Evolutionary conservation across 768 basidiomycete species (phyloP), one percentile per base, ranked within the genome.

Genomic region (Boletus subparvulus): DNA sequence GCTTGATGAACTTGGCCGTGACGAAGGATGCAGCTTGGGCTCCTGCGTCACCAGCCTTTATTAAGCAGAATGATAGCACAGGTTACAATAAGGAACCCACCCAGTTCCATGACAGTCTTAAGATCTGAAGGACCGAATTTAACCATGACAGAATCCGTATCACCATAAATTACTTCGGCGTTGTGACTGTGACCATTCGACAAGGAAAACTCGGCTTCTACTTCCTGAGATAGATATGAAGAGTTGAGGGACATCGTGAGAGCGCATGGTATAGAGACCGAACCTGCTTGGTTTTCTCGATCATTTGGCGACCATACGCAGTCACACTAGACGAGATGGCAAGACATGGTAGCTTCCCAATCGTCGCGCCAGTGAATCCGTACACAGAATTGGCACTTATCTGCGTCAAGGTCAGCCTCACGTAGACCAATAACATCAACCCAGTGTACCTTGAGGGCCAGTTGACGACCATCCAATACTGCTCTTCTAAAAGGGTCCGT

Each of bases 131-230:
- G 92, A 6, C 97, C 97, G 59, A 99, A 99, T 62, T 84, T 88
- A 47, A 98, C 91, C 97, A 98, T 99, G 68, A 99, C 95, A 0
- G 97, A 99, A 76, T 99, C 97, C 3, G 97, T 98, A 71, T 99
- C 97, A 61, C 97, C 97, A 61, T 99, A 99, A 61, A 99, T 92
- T 68, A 99, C 92, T 65, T 92, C 85, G 3, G 97, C 95, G 58
- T 97, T 86, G 67, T 95, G 84, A 19, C 82, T 71, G 66, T 89
- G 87, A 0, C 94, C 94, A 65, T 98, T 97, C 13, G 84, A 86
- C 13, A 88, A 78, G 47, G 80, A 89, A 69, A 93, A 98, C 64
- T 93, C 85, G 0, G 84, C 81, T 70, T 98, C 95, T 6, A 98
- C 96, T 75, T 92, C 91, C 88, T 53, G 14, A 35, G 28, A 63